Conservation (phyloP, 2,329 filamentous ascomycete genomes). For the Fusarium sp. region DNA sequence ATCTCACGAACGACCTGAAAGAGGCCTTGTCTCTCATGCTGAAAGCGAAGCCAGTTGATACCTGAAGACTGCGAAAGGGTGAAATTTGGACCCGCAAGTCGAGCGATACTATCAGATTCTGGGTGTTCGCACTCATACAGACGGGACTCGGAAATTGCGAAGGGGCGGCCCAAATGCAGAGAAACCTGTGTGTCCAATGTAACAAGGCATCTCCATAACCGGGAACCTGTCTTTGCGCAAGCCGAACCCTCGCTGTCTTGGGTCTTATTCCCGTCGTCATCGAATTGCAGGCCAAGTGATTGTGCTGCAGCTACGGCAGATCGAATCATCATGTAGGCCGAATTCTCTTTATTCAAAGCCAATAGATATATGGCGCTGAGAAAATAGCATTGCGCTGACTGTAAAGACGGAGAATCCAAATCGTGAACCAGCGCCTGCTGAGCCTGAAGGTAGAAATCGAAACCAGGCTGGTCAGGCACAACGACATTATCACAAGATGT, state of each 20-base stretch:
- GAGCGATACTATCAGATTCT: constrained; percentile 24
- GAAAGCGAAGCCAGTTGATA: constrained; percentile 42
- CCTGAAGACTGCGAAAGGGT: neutral
- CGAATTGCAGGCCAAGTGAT: constrained; percentile 35
- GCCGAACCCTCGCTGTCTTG: neutral
- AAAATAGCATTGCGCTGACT: constrained; percentile 60
- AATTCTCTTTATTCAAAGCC: constrained; percentile 24
- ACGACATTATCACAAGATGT: constrained; percentile 30
- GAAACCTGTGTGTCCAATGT: constrained; percentile 37
- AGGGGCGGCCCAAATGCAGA: constrained; percentile 36
- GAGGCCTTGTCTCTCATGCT: constrained; percentile 31
- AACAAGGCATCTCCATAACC: constrained; percentile 38
- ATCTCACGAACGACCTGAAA: constrained; percentile 35
- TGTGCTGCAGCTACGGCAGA: constrained; percentile 32
- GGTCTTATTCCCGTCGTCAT: neutral
- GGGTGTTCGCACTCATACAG: neutral
- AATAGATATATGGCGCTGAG: constrained; percentile 58
- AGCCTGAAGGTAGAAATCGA: constrained; percentile 56
- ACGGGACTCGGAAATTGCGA: constrained; percentile 4
- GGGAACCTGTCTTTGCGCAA: neutral
- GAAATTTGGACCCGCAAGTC: constrained; percentile 32
- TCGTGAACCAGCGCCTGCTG: constrained; percentile 56
- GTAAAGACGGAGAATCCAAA: constrained; percentile 58
- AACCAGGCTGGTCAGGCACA: constrained; percentile 57
- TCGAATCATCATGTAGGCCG: constrained; percentile 33